Conservation (phyloP, 2,329 filamentous ascomycete species). For the Sporothrix brasiliensis region DNA sequence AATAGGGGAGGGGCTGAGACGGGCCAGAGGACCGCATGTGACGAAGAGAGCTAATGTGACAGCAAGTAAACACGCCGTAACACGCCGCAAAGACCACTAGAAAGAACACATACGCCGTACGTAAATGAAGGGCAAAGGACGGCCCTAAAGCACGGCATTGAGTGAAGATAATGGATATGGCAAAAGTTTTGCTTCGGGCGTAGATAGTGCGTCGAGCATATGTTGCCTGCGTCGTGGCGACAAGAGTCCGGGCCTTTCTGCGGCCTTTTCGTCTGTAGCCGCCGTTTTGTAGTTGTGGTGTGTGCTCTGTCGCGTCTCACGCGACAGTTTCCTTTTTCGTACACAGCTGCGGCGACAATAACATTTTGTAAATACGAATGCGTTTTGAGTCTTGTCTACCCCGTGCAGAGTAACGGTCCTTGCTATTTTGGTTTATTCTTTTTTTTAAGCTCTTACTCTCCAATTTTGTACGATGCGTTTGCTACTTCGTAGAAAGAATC, state of each 20-base stretch:
- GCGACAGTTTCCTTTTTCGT: slow-evolving; percentile 20
- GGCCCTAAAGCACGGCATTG: background rate
- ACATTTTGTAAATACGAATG: background rate
- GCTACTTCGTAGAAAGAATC: too few species aligned
- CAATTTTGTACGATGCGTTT: too few species aligned
- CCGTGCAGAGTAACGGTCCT: too few species aligned
- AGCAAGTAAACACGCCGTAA: background rate
- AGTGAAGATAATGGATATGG: background rate
- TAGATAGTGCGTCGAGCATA: background rate
- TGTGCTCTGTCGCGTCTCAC: background rate
- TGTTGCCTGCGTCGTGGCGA: slow-evolving; percentile 8
- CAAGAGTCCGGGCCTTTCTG: background rate
- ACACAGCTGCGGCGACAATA: background rate
- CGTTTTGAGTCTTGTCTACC: background rate
- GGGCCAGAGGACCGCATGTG: background rate
- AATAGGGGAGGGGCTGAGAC: slow-evolving; percentile 18
- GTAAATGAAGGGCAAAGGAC: too few species aligned
- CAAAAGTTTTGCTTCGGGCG: background rate
- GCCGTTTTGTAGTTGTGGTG: background rate
- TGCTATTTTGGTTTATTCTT: too few species aligned
- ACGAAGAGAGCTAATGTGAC: background rate
- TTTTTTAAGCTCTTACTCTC: too few species aligned
- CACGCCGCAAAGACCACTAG: background rate
- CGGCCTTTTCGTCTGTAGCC: background rate
- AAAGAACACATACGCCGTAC: too few species aligned